A percentile compares a stretch with the other conserved stretches of the same genome.
Evolutionary conservation across 331 rosid species (phyloP).

Genomic region (Erythrophleum ivorense): DNA sequence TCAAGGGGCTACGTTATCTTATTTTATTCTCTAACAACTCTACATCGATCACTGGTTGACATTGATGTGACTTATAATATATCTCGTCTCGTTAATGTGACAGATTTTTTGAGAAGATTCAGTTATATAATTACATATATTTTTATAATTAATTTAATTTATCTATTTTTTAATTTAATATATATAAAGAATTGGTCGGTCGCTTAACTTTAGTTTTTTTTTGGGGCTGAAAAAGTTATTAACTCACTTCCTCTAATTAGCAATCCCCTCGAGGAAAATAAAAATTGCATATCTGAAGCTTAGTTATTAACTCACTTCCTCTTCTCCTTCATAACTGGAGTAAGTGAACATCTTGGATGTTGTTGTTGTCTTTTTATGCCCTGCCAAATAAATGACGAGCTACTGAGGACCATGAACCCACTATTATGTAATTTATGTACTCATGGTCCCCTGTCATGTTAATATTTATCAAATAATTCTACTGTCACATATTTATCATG

Average conservation of each 20-base stretch:
- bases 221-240: not conserved
- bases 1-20: conserved; percentile 11
- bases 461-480: conserved; percentile 48
- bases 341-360: conserved; percentile 36
- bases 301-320: too few species aligned
- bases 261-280: conserved; percentile 35
- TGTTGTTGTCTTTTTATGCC: conserved; percentile 46
- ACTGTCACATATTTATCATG: conserved; percentile 60
- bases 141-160: not conserved
- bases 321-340: conserved; percentile 29
- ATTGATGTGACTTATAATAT: not conserved
- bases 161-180: too few species aligned
- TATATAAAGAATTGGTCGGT: not conserved
- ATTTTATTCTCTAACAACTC: not conserved
- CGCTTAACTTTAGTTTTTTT: not conserved
- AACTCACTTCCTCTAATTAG: conserved; percentile 10
- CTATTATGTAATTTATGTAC: conserved; percentile 35
- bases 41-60: conserved; percentile 1
- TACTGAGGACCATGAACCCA: conserved; percentile 44
- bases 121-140: not conserved
- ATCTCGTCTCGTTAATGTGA: too few species aligned
- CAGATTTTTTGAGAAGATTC: not conserved
- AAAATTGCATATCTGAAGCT: conserved; percentile 31
- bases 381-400: conserved; percentile 37
- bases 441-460: conserved; percentile 79